Conservation (phyloP, 2,329 filamentous ascomycete genomes). For the Calonectria hongkongensis region DNA sequence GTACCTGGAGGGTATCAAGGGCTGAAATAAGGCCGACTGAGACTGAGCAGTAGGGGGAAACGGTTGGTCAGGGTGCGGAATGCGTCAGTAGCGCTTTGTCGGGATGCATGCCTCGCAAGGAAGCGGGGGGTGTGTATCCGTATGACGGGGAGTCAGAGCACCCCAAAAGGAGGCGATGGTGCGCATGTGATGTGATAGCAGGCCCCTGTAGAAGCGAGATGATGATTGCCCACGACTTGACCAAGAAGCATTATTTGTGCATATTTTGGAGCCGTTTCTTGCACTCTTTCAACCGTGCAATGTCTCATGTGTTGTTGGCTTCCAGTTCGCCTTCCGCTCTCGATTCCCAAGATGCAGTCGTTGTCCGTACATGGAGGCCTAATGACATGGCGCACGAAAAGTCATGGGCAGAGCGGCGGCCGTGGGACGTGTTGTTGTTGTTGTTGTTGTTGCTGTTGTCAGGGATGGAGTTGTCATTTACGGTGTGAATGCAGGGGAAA, state of each 20-base stretch:
- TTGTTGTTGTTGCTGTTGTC: too few relatives aligned
- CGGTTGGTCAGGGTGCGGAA: constrained; percentile 35
- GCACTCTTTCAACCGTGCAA: constrained; percentile 16
- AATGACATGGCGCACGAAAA: background rate
- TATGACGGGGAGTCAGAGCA: constrained; percentile 25
- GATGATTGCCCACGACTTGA: constrained; percentile 33
- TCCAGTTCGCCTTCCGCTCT: constrained; percentile 15
- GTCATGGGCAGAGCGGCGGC: too few relatives aligned
- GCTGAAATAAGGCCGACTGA: constrained; percentile 19
- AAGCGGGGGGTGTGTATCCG: constrained; percentile 22
- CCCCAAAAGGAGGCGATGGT: constrained; percentile 31
- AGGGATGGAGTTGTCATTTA: background rate
- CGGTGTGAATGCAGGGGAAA: constrained; percentile 3
- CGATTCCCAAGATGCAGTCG: background rate
- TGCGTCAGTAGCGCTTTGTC: constrained; percentile 34
- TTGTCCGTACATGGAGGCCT: constrained; percentile 19
- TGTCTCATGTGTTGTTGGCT: constrained; percentile 24
- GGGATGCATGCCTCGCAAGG: constrained; percentile 39
- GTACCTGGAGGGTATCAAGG: constrained; percentile 39
- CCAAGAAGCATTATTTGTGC: constrained; percentile 9
- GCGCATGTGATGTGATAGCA: constrained; percentile 38
- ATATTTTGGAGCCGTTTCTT: background rate
- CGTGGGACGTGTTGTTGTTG: too few relatives aligned
- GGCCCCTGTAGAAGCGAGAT: constrained; percentile 34
- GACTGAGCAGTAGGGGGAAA: constrained; percentile 10